Percentiles rank a stretch among this genome's conserved stretches.
Conservation (phyloP, 768 basidiomycete species). For the Suillus hirtellus region DNA sequence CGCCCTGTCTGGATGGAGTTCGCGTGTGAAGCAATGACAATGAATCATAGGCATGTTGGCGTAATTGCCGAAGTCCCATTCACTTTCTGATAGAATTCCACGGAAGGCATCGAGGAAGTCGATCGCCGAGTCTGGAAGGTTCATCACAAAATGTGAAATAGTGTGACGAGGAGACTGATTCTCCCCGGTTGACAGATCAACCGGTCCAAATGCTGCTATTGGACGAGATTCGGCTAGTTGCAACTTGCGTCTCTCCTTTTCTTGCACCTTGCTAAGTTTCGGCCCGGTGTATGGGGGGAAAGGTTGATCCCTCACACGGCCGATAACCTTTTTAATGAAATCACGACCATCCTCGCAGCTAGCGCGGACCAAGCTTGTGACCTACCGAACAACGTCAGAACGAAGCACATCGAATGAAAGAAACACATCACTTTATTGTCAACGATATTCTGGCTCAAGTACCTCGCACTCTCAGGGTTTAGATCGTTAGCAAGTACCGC, state of each 20-base stretch:
- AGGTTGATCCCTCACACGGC: conserved; percentile 58
- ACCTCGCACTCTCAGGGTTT: conserved; percentile 86
- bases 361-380: conserved; percentile 65
- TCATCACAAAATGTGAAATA: conserved; percentile 95
- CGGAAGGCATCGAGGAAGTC: conserved; percentile 87
- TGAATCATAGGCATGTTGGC: conserved; percentile 83
- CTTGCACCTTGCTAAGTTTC: conserved; percentile 31
- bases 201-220: conserved; percentile 1
- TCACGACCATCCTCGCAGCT: conserved; percentile 84
- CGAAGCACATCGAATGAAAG: not conserved
- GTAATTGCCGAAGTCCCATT: conserved; percentile 45
- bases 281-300: conserved; percentile 60
- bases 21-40: conserved; percentile 94
- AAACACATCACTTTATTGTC: conserved; percentile 68
- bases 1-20: conserved; percentile 66
- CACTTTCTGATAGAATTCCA: conserved; percentile 51
- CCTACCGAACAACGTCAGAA: conserved; percentile 39
- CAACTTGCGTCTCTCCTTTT: conserved; percentile 43
- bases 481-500: conserved; percentile 91
- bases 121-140: conserved; percentile 90
- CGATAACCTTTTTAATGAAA: conserved; percentile 70
- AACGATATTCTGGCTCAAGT: conserved; percentile 67
- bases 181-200: conserved; percentile 14
- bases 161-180: conserved; percentile 44
- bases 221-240: conserved; percentile 1